phyloP scores from a whole-genome alignment of 2,329 filamentous ascomycete genomes.

The Trichoderma sp. region DNA sequence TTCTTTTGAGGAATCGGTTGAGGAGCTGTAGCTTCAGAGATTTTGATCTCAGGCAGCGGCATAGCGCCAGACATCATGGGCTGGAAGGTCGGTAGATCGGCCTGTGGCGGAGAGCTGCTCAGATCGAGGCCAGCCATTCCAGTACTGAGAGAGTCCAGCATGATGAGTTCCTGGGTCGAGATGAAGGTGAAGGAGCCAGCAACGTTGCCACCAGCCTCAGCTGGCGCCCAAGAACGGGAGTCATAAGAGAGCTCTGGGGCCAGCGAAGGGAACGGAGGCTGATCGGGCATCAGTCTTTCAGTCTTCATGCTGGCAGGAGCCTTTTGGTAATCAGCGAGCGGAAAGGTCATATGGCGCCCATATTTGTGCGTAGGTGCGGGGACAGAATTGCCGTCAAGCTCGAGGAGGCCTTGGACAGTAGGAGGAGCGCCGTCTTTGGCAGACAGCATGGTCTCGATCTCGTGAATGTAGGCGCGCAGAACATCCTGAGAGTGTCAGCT shows the following conservation, averaged over 20 bases:
- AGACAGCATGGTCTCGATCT: slow-evolving; percentile 55
- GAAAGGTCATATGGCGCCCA: slow-evolving; percentile 13
- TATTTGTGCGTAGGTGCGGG: slow-evolving; percentile 21
- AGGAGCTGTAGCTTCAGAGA: slow-evolving; percentile 44
- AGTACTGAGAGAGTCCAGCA: slow-evolving; percentile 46
- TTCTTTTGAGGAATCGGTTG: slow-evolving; percentile 42
- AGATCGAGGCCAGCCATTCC: slow-evolving; percentile 48
- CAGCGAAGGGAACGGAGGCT: slow-evolving; percentile 35
- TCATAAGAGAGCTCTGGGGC: slow-evolving; percentile 39
- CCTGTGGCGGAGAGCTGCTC: slow-evolving; percentile 41
- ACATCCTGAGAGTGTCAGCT: slow-evolving; percentile 49
- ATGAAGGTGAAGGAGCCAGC: slow-evolving; percentile 50
- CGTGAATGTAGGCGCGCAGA: slow-evolving; percentile 61
- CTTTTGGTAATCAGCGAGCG: slow-evolving; percentile 44
- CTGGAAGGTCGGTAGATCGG: slow-evolving; percentile 38
- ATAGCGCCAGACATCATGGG: slow-evolving; percentile 37
- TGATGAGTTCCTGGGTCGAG: slow-evolving; percentile 56
- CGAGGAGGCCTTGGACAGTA: slow-evolving; percentile 56
- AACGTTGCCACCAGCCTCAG: slow-evolving; percentile 38
- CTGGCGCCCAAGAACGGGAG: slow-evolving; percentile 42
- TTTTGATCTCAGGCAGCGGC: slow-evolving; percentile 30
- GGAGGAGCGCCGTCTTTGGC: slow-evolving; percentile 48
- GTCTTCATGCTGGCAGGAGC: slow-evolving; percentile 44
- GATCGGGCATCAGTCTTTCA: slow-evolving; percentile 41
- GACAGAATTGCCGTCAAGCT: slow-evolving; percentile 41